Percentiles rank a stretch among this genome's conserved stretches.
phyloP scores from a whole-genome alignment of 164 flowering plant genomes.

The Umbellularia californica region DNA sequence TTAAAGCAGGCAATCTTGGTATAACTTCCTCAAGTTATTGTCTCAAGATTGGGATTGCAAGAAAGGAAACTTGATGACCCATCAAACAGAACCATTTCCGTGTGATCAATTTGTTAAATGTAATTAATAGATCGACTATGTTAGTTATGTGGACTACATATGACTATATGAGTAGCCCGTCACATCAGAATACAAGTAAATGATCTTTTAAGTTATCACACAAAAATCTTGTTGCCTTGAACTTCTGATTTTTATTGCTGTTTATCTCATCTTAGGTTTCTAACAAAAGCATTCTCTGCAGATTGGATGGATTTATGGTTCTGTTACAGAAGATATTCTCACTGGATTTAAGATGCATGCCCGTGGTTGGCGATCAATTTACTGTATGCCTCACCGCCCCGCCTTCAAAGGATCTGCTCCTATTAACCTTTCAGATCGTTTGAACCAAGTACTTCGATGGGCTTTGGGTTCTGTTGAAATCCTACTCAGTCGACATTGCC shows the following conservation, averaged over 20 bases:
- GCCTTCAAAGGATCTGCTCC: slow-evolving; percentile 30
- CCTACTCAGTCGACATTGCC: slow-evolving; percentile 30
- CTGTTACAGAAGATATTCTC: slow-evolving; percentile 45
- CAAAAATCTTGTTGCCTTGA: not conserved
- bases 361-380: slow-evolving; percentile 35
- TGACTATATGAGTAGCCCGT: too few species aligned
- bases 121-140: not conserved
- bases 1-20: too few species aligned
- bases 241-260: not conserved
- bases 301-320: slow-evolving; percentile 55
- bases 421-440: slow-evolving; percentile 29
- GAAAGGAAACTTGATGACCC: too few species aligned
- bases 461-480: slow-evolving; percentile 30
- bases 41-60: too few species aligned
- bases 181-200: not conserved
- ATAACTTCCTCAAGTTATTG: too few species aligned
- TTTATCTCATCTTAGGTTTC: not conserved
- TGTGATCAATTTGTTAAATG: too few species aligned
- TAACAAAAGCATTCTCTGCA: slow-evolving; percentile 6
- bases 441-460: slow-evolving; percentile 28
- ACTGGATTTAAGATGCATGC: slow-evolving; percentile 37
- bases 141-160: too few species aligned
- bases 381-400: slow-evolving; percentile 23
- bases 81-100: too few species aligned
- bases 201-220: not conserved